phyloP scores from a whole-genome alignment of 805 yeast species.

The Lipomyces sp. region DNA sequence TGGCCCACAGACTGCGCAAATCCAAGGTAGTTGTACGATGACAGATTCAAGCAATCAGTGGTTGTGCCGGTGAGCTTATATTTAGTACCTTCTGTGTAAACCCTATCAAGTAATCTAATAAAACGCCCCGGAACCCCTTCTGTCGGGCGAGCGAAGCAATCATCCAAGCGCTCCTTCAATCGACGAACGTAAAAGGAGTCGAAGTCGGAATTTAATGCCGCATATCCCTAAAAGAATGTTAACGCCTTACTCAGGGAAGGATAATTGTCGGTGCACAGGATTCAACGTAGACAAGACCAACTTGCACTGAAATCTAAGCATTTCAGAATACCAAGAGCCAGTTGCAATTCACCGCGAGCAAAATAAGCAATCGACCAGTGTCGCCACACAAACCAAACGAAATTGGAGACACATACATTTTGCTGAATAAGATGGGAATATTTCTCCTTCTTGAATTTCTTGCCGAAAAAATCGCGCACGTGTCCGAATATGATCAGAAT shows the following conservation, averaged over 20 bases:
- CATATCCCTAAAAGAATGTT: slow-evolving; percentile 56
- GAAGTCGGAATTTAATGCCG: slow-evolving; percentile 92
- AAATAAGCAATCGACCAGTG: not conserved
- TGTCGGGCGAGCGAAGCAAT: slow-evolving; percentile 94
- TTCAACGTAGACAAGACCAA: too few species aligned
- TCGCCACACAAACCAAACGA: not conserved
- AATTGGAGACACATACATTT: slow-evolving; percentile 40
- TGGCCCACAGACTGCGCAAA: slow-evolving; percentile 93
- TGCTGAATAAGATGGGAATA: slow-evolving; percentile 66
- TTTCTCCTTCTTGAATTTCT: slow-evolving; percentile 61
- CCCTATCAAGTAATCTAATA: slow-evolving; percentile 76
- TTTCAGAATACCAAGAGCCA: too few species aligned
- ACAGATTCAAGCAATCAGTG: slow-evolving; percentile 74
- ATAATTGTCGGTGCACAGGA: not conserved
- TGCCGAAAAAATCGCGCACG: slow-evolving; percentile 81
- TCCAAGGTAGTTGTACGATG: slow-evolving; percentile 92
- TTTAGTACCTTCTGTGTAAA: slow-evolving; percentile 59
- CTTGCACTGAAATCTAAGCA: too few species aligned
- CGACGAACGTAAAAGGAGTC: slow-evolving; percentile 93
- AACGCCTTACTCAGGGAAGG: not conserved
- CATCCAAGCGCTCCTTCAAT: slow-evolving; percentile 84
- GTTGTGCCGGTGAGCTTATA: slow-evolving; percentile 75
- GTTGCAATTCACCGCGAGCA: not conserved
- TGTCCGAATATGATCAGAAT: slow-evolving; percentile 86
- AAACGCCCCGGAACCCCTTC: slow-evolving; percentile 96